Conservation (phyloP, 2,329 filamentous ascomycete genomes). For the Alternaria angustiovoidea region DNA sequence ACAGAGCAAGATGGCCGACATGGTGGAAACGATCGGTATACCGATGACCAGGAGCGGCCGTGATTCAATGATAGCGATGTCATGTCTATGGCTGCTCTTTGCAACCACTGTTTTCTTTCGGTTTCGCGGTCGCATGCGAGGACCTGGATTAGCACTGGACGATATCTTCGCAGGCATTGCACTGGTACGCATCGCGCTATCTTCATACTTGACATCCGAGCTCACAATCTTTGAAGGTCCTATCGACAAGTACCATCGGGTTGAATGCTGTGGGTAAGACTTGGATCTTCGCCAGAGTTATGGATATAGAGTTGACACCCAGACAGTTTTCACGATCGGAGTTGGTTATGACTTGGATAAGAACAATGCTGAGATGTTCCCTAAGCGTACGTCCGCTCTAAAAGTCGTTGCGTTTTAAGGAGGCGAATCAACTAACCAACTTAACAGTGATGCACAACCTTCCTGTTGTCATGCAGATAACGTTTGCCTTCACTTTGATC, state of each 20-base stretch:
- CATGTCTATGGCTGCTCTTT: conserved; percentile 28
- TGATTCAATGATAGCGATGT: conserved; percentile 31
- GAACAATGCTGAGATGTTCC: conserved; percentile 15
- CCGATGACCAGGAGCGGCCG: conserved; percentile 28
- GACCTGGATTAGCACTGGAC: conserved; percentile 29
- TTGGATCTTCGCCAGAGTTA: not conserved
- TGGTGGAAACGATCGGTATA: conserved; percentile 16
- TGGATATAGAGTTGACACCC: not conserved
- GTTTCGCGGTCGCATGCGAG: conserved; percentile 22
- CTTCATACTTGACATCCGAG: not conserved
- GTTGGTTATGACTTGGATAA: conserved; percentile 29
- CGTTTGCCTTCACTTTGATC: conserved; percentile 31
- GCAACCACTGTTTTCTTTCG: conserved; percentile 22
- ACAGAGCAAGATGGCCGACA: conserved; percentile 15
- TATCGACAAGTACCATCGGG: conserved; percentile 28
- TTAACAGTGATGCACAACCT: conserved; percentile 25
- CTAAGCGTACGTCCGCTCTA: conserved; percentile 18
- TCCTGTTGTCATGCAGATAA: conserved; percentile 33
- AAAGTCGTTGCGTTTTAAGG: not conserved
- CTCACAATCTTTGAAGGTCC: conserved; percentile 15
- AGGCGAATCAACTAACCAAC: not conserved
- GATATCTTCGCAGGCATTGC: conserved; percentile 26
- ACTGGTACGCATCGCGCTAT: conserved; percentile 14
- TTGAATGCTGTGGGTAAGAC: conserved; percentile 24
- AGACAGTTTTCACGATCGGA: conserved; percentile 26